phyloP scores from a whole-genome alignment of 805 yeast species.

The Starmera dryadoides region DNA sequence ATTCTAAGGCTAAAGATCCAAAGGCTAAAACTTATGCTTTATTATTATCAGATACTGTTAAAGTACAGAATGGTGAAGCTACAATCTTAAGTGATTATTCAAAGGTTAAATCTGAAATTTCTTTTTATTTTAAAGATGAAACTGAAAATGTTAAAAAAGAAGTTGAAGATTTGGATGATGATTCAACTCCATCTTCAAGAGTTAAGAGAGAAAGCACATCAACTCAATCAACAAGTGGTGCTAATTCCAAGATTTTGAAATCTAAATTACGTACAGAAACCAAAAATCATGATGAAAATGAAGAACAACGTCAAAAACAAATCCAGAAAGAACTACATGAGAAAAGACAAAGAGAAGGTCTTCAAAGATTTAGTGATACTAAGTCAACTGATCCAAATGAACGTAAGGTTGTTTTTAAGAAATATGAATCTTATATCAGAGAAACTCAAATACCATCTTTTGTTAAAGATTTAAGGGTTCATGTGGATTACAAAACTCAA shows the following conservation, averaged over 20 bases:
- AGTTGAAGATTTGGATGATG: slow-evolving; percentile 32
- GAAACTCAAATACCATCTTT: slow-evolving; percentile 85
- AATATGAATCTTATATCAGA: slow-evolving; percentile 89
- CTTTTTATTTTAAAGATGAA: slow-evolving; percentile 77
- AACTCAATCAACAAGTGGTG: slow-evolving; percentile 19
- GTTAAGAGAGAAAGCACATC: slow-evolving; percentile 21
- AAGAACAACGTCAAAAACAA: slow-evolving; percentile 73
- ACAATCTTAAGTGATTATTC: slow-evolving; percentile 66
- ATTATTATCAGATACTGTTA: slow-evolving; percentile 73
- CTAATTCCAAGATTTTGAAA: slow-evolving; percentile 60
- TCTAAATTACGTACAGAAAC: slow-evolving; percentile 75
- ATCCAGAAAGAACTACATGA: slow-evolving; percentile 80
- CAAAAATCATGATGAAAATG: slow-evolving; percentile 64
- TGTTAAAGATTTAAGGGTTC: slow-evolving; percentile 78
- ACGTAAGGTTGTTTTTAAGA: slow-evolving; percentile 69
- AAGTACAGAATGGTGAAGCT: slow-evolving; percentile 53
- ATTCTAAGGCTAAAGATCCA: slow-evolving; percentile 35
- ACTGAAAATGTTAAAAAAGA: slow-evolving; percentile 35
- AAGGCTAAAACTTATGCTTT: slow-evolving; percentile 60
- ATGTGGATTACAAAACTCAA: slow-evolving; percentile 82
- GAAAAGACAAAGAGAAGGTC: slow-evolving; percentile 80
- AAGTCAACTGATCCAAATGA: slow-evolving; percentile 60
- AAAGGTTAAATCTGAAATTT: slow-evolving; percentile 64
- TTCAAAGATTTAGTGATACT: slow-evolving; percentile 72
- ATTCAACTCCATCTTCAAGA: slow-evolving; percentile 12